A percentile compares a stretch with the other conserved stretches of the same genome.
phyloP scores from a whole-genome alignment of 192 early-diverging fungal species.

The Chytriomyces sp. region DNA sequence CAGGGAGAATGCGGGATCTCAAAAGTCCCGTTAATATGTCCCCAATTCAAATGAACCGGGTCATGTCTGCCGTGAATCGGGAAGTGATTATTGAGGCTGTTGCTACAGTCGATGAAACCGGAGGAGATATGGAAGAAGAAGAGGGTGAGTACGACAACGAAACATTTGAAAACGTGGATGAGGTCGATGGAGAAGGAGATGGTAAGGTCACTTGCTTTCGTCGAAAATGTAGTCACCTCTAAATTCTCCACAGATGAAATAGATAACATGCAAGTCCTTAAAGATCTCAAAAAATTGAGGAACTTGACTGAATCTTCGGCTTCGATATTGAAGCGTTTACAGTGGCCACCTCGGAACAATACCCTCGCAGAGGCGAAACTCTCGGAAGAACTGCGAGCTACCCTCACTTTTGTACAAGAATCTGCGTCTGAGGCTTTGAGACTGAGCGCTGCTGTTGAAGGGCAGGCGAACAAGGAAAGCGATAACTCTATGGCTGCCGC shows the following conservation, averaged over 20 bases:
- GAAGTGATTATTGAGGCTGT: conserved; percentile 27
- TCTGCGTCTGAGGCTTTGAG: conserved; percentile 16
- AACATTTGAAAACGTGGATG: conserved; percentile 4
- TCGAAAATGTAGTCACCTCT: conserved; percentile 2
- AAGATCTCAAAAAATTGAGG: conserved; percentile 9
- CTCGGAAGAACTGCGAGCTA: conserved; percentile 4
- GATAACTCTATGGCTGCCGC: not conserved
- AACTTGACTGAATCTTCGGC: conserved; percentile 1
- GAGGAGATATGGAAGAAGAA: not conserved
- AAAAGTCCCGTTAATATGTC: conserved; percentile 34
- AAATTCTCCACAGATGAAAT: not conserved
- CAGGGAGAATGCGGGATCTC: not conserved
- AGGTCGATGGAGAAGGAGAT: not conserved
- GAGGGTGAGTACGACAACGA: conserved; percentile 16
- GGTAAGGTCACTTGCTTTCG: no score
- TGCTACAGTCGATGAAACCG: not conserved
- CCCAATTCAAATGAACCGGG: not conserved
- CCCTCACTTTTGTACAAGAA: conserved; percentile 18
- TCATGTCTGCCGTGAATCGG: conserved; percentile 27
- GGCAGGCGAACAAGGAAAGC: not conserved
- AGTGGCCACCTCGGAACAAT: not conserved
- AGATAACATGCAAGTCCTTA: conserved; percentile 7
- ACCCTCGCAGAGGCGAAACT: conserved; percentile 5
- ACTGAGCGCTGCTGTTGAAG: not conserved
- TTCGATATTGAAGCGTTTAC: not conserved